phyloP scores from a whole-genome alignment of 2,329 filamentous ascomycete genomes.

The Mycosphaerella sp. region DNA sequence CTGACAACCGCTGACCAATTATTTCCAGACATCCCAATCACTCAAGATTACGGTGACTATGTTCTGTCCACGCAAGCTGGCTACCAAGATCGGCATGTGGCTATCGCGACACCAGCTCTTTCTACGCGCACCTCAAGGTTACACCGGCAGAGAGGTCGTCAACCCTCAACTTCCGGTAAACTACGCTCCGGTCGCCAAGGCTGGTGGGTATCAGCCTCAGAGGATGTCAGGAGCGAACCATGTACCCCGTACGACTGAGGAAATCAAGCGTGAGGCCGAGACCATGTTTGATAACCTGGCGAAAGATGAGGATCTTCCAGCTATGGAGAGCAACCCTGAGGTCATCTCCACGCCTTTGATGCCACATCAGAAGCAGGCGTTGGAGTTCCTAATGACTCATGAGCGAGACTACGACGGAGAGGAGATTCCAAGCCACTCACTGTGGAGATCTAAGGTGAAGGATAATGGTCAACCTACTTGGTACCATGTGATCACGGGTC shows the following conservation, averaged over 20 bases:
- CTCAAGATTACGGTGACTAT: constrained; percentile 67
- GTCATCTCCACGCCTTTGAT: constrained; percentile 64
- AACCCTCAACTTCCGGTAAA: constrained; percentile 63
- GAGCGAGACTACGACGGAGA: constrained; percentile 59
- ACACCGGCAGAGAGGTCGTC: constrained; percentile 61
- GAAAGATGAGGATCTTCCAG: constrained; percentile 66
- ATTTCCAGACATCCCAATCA: constrained; percentile 46
- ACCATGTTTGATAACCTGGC: constrained; percentile 81
- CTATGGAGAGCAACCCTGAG: constrained; percentile 57
- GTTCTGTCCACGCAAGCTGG: constrained; percentile 66
- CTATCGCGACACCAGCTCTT: constrained; percentile 61
- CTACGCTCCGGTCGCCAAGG: constrained; percentile 8
- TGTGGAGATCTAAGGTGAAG: constrained; percentile 64
- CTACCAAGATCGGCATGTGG: constrained; percentile 58
- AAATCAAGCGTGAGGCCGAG: constrained; percentile 77
- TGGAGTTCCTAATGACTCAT: constrained; percentile 76
- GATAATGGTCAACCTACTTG: constrained; percentile 57
- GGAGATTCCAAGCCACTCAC: constrained; percentile 51
- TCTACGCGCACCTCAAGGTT: constrained; percentile 59
- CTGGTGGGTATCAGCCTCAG: background rate
- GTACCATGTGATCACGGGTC: constrained; percentile 79
- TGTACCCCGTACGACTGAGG: constrained; percentile 64
- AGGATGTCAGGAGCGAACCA: constrained; percentile 29
- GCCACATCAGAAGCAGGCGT: constrained; percentile 80
- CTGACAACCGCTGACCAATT: too few species aligned